phyloP scores from a whole-genome alignment of 345 rosid genomes.

The Combretum micranthum region DNA sequence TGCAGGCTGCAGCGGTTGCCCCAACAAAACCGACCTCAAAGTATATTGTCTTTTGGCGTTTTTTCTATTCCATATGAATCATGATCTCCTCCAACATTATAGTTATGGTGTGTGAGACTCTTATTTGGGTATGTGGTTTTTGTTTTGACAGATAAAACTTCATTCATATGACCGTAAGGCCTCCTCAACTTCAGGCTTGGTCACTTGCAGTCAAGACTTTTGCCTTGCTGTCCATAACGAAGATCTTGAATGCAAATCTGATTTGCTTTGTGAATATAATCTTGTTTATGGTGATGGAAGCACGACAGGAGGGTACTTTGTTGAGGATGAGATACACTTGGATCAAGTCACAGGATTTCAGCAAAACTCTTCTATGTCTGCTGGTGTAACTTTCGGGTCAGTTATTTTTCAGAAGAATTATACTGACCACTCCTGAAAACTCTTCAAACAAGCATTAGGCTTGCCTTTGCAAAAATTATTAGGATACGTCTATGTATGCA shows the following conservation, averaged over 20 bases:
- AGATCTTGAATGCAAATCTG: conserved; percentile 25
- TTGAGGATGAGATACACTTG: conserved; percentile 26
- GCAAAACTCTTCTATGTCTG: conserved; percentile 26
- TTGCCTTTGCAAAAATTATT: too few species aligned
- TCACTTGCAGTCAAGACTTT: conserved; percentile 28
- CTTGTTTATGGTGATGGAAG: conserved; percentile 47
- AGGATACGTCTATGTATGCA: too few species aligned
- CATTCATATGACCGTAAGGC: conserved; percentile 26
- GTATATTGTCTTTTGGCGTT: conserved; percentile 17
- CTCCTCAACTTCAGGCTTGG: conserved; percentile 17
- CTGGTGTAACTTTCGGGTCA: conserved; percentile 32
- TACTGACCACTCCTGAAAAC: too few species aligned
- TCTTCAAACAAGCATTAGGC: too few species aligned
- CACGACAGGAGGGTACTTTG: conserved; percentile 37
- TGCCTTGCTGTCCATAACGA: conserved; percentile 26
- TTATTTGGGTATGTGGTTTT: neutral
- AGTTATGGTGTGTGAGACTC: neutral
- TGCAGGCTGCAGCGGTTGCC: conserved; percentile 29
- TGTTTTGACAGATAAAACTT: conserved; percentile 26
- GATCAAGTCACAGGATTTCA: conserved; percentile 25
- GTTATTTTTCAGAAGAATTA: neutral
- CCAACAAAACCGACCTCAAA: conserved; percentile 33
- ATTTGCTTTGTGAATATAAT: conserved; percentile 25
- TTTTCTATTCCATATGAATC: neutral
- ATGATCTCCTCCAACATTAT: neutral